Evolutionary conservation across 129 eudicot genomes (phyloP).

Genomic region (Logfia minima): DNA sequence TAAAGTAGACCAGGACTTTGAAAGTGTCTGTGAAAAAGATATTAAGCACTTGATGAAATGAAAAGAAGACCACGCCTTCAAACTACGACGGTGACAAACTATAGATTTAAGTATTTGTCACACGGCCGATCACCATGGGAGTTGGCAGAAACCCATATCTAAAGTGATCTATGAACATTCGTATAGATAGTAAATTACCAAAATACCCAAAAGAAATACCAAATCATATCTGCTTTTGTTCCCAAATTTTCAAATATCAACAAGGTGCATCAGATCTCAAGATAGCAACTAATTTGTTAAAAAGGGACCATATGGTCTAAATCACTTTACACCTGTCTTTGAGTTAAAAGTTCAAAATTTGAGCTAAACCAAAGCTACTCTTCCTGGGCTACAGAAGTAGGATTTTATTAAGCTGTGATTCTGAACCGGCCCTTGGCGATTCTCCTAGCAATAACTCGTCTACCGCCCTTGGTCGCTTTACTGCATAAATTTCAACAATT

Average conservation of each 20-base stretch:
- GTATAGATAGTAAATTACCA: not conserved
- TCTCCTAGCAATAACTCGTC: slow-evolving; percentile 84
- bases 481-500: slow-evolving; percentile 38
- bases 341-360: not conserved
- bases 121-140: slow-evolving; percentile 2
- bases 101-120: no score
- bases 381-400: slow-evolving; percentile 14
- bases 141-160: not conserved
- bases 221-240: slow-evolving; percentile 1
- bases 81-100: not conserved
- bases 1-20: not conserved
- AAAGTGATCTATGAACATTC: not conserved
- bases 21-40: not conserved
- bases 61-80: no score
- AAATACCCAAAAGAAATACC: not conserved
- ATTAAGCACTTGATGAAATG: not conserved
- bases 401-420: slow-evolving; percentile 64
- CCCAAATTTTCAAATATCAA: slow-evolving; percentile 14
- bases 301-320: slow-evolving; percentile 10
- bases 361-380: slow-evolving; percentile 3
- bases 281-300: slow-evolving; percentile 11
- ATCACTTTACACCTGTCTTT: slow-evolving; percentile 4
- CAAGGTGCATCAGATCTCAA: slow-evolving; percentile 15
- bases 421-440: slow-evolving; percentile 85
- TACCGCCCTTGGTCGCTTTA: slow-evolving; percentile 89